These are phyloP conservation scores for Uronychia binucleata DNA, from an alignment of 73 alveolate genomes.

Conservation along the genomic window DNA sequence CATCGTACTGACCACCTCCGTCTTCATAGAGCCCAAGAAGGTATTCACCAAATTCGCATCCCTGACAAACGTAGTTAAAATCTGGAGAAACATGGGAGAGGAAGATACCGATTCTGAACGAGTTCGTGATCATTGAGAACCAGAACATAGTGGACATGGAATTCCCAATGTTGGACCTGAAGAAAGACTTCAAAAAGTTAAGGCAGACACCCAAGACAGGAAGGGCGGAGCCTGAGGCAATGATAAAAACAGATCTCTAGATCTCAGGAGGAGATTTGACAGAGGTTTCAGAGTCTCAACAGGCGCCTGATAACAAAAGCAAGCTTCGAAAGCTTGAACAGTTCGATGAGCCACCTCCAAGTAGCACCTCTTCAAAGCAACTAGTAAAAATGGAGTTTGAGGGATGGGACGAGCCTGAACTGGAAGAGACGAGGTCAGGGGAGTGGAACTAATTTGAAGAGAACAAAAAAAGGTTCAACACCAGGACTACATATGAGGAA, in stretches of 20 bases:
- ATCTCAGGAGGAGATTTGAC: no score
- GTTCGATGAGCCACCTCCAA: background rate
- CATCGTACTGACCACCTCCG: background rate
- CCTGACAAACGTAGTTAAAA: background rate
- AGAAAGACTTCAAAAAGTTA: no score
- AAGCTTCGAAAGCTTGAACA: background rate
- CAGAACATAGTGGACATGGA: background rate
- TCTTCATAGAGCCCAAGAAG: background rate
- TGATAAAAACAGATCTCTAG: background rate
- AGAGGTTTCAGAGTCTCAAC: no score
- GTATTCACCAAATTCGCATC: background rate
- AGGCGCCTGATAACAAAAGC: no score
- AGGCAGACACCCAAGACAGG: no score
- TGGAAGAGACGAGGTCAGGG: background rate
- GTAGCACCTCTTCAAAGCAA: no score
- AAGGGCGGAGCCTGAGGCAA: background rate
- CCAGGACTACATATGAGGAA: background rate
- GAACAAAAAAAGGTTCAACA: background rate
- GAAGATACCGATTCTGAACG: background rate
- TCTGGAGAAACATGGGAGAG: background rate
- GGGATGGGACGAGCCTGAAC: background rate
- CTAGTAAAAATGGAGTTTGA: background rate
- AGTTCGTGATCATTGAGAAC: background rate
- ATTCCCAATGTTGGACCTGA: background rate
- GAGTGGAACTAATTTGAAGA: background rate